Conservation (phyloP, 2,329 filamentous ascomycete genomes). For the Pseudogymnoascus sp. region DNA sequence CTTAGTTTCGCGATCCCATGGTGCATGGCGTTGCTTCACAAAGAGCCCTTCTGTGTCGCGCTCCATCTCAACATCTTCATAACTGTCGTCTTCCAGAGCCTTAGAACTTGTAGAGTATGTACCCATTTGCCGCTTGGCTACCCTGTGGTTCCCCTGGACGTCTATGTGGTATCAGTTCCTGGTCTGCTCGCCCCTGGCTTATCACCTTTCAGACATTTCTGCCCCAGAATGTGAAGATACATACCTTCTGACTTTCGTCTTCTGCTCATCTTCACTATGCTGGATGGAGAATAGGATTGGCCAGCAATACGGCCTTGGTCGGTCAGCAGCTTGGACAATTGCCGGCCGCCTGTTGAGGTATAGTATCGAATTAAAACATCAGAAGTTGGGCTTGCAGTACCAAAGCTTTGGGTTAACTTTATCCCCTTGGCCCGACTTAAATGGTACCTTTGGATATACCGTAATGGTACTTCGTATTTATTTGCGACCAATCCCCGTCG, state of each 20-base stretch:
- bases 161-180: background rate
- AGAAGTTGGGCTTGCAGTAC: background rate
- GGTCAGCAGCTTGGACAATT: background rate
- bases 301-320: background rate
- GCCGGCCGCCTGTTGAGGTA: background rate
- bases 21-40: background rate
- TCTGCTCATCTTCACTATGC: background rate
- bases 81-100: background rate
- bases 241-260: background rate
- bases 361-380: background rate
- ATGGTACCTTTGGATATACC: background rate
- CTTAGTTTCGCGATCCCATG: background rate
- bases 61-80: background rate
- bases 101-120: background rate
- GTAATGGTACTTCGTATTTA: background rate
- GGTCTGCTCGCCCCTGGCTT: background rate
- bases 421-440: background rate
- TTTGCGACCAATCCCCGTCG: background rate
- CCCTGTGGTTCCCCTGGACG: background rate
- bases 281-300: background rate
- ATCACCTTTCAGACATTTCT: background rate
- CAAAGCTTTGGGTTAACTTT: background rate
- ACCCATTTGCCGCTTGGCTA: background rate
- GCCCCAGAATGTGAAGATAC: background rate
- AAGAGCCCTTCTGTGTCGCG: background rate